Evolutionary conservation across 805 yeast genomes (phyloP).

Genomic region (Vanderwaltozyma tropicalis): DNA sequence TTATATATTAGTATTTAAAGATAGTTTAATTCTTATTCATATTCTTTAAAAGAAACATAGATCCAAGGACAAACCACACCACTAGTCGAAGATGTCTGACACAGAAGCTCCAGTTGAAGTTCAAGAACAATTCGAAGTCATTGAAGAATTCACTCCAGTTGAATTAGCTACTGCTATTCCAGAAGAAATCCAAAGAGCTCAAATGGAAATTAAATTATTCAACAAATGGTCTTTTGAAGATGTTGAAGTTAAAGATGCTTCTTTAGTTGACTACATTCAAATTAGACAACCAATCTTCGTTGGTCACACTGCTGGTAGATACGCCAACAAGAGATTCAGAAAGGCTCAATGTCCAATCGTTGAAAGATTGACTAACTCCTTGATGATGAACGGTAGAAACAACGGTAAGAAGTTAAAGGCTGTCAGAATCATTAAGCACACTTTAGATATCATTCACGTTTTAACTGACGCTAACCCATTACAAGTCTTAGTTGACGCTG

Average conservation of each 20-base stretch:
- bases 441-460: constrained; percentile 93
- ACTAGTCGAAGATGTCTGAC: constrained; percentile 60
- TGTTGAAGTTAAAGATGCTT: constrained; percentile 94
- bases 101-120: constrained; percentile 54
- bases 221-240: constrained; percentile 99
- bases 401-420: constrained; percentile 99
- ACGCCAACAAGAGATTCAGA: constrained; percentile 99
- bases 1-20: not conserved
- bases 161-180: constrained; percentile 94
- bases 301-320: constrained; percentile 99
- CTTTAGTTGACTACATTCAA: constrained; percentile 97
- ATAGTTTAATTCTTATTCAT: not conserved
- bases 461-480: constrained; percentile 98
- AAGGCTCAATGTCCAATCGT: constrained; percentile 99
- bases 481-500: constrained; percentile 98
- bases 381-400: constrained; percentile 99
- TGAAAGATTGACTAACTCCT: constrained; percentile 98
- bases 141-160: constrained; percentile 62
- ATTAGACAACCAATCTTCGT: constrained; percentile 95
- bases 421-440: constrained; percentile 98
- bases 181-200: constrained; percentile 91
- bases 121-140: constrained; percentile 57
- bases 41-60: not conserved
- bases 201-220: constrained; percentile 93
- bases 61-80: constrained; percentile 5